phyloP scores from a whole-genome alignment of 345 rosid genomes.

The Schrenkiella parvula region DNA sequence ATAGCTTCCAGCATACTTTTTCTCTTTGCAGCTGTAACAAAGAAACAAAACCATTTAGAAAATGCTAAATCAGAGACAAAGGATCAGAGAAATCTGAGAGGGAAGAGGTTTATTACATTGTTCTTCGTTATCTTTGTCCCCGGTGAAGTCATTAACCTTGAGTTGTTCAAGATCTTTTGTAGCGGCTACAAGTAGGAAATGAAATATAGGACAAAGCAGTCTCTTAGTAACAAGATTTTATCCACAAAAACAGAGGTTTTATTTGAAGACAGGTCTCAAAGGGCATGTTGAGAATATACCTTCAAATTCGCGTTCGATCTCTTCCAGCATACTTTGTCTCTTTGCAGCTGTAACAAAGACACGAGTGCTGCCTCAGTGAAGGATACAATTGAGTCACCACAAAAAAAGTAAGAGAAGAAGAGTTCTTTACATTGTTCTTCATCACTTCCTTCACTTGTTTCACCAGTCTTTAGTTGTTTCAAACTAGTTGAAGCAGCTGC shows the following conservation, averaged over 20 bases:
- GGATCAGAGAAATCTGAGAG: neutral
- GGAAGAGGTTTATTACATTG: neutral
- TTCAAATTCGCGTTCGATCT: constrained; percentile 29
- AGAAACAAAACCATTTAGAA: neutral
- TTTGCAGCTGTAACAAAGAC: constrained; percentile 25
- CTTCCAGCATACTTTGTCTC: constrained; percentile 15
- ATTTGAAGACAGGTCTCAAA: neutral
- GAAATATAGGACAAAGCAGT: neutral
- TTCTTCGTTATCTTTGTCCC: neutral
- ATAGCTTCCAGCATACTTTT: constrained; percentile 29
- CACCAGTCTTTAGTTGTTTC: constrained; percentile 13
- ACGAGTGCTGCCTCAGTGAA: neutral
- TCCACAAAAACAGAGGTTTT: neutral
- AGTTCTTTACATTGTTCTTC: constrained; percentile 2
- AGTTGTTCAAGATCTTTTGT: constrained; percentile 15
- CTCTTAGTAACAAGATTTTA: neutral
- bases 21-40: constrained; percentile 26
- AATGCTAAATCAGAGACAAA: neutral
- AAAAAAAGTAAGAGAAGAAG: neutral
- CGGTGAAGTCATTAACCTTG: constrained; percentile 22
- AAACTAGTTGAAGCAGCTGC: constrained; percentile 21
- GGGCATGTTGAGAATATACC: constrained; percentile 8
- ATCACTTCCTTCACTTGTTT: neutral
- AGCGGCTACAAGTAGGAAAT: constrained; percentile 7
- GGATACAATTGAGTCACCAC: neutral